phyloP scores from a whole-genome alignment of 331 rosid species.

The Rosa hybrid region DNA sequence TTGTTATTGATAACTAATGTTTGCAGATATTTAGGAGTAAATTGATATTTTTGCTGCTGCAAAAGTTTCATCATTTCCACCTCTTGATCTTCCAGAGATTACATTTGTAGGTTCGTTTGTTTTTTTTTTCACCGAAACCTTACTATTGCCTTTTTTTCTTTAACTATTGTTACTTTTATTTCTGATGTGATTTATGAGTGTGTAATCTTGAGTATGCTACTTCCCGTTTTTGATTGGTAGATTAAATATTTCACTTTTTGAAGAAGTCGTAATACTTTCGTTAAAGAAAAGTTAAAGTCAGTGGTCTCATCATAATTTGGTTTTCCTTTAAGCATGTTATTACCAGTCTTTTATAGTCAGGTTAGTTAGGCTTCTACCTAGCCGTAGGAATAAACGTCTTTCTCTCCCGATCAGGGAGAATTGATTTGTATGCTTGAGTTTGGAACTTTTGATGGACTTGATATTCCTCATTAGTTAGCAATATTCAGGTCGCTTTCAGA shows the following conservation, averaged over 20 bases:
- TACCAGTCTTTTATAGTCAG: no score
- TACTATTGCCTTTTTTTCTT: neutral
- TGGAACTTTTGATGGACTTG: neutral
- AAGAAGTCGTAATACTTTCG: neutral
- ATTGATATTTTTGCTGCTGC: conserved; percentile 92
- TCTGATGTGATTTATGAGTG: conserved; percentile 8
- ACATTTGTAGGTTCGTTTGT: conserved; percentile 82
- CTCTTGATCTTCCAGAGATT: conserved; percentile 85
- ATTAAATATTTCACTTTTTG: neutral
- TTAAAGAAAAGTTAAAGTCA: neutral
- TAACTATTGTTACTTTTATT: neutral
- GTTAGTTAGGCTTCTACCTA: no score
- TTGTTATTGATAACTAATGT: conserved; percentile 19
- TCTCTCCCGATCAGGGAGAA: neutral
- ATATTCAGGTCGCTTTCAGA: conserved; percentile 3
- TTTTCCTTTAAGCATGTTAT: no score
- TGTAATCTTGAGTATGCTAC: neutral
- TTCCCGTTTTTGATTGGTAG: neutral
- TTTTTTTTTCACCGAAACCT: conserved; percentile 2
- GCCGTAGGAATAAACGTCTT: no score
- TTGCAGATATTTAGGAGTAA: conserved; percentile 72
- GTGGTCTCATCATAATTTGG: neutral
- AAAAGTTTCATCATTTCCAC: conserved; percentile 85
- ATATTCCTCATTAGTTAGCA: neutral
- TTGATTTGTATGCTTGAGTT: neutral